Evolutionary conservation across 1,284 basidiomycete genomes (phyloP), one percentile per base, ranked within the genome.

Genomic region (Sporisorium exsertum): DNA sequence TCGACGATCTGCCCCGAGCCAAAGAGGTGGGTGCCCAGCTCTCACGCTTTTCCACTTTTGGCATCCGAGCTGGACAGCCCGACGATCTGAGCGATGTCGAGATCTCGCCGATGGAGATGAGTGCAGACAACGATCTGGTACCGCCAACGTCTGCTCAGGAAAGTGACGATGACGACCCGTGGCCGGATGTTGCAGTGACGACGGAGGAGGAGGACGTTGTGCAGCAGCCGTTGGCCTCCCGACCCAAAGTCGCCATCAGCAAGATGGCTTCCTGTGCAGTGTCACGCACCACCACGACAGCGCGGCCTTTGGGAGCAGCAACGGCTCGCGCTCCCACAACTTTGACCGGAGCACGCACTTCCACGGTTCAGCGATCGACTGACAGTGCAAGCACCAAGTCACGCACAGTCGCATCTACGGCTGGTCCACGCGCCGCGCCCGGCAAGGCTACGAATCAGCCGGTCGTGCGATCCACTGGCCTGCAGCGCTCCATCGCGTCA

Each of bases 1-100:
- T 81, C 18, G 80, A 81, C 22, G 77, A 70, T 37, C 47, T 77
- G 26, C 80, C 80, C 1, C 57, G 80, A 7, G 80, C 73, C 20
- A 65, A 65, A 33, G 65, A 81, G 22, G 56, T 73, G 1, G 80
- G 67, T 6, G 51, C 54, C 7, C 50, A 64, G 42, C 70, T 81
- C 8, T 63, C 68, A 12, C 15, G 27, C 15, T 73, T 77, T 24
- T 46, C 59, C 1, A 37, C 75, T 1, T 22, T 59, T 5, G 67
- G 60, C 0, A 47, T 77, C 24, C 50, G 52, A 15, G 35, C 49
- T 10, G 65, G 56, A 4, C 47, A 58, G 3, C 59, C 69, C 1
- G 69, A 51, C 0, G 73, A 76, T 24, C 50, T 76, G 6, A 65
- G 62, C 47, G 65, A 72, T 33, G 26, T 56, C 15, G 72, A 68